Base-by-base conservation (phyloP, 2,329 filamentous ascomycete species). In the Calonectria crousiana region DNA sequence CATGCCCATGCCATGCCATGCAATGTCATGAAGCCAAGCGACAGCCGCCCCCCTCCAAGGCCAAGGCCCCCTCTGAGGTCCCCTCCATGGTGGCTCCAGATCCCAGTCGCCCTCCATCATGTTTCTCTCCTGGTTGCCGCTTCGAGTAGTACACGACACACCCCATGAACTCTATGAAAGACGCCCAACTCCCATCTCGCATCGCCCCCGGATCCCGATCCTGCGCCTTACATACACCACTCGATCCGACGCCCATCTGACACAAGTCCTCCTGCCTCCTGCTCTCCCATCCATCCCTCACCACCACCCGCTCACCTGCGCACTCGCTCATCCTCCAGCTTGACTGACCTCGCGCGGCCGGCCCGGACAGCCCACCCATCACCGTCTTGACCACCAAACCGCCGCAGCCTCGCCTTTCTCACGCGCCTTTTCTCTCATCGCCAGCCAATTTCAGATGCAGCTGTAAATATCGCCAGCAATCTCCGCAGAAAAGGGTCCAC, bases 131-230 rank as follows among this genome's bases (percentile, higher is more conserved):
- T 56, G 64, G 44, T 65, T 69, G 71, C 66, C 51, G 52, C 66
- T 73, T 69, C 66, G 23, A 66, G 65, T 52, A 65, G 49, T 51
- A 56, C 58, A 70, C 56, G n/a, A 47, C 53, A 64, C 67, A 68
- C 47, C 70, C 71, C 65, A 70, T 76, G 69, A 75, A 71, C 74
- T 74, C 68, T 78, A 79, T 80, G 79, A 80, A 80, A 79, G 78
- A 69, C 74, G 67, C 73, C 73, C 78, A 74, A 67, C 49, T 66
- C 71, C 71, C 71, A 66, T 51, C 71, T 73, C 32, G n/a, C 71
- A n/a, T 41, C 66, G 51, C 58, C 44, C 58, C 75, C 78, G 71
- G 71, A 72, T 73, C 65, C 52, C 60, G 58, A 49, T 62, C 67
- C 67, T 51, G 52, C n/a, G 38, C 51, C 18, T 47, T 53, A 44